Percentiles rank a stretch among this genome's conserved stretches.
phyloP scores from a whole-genome alignment of 306 rosid species.

The Medicago ruthenica region DNA sequence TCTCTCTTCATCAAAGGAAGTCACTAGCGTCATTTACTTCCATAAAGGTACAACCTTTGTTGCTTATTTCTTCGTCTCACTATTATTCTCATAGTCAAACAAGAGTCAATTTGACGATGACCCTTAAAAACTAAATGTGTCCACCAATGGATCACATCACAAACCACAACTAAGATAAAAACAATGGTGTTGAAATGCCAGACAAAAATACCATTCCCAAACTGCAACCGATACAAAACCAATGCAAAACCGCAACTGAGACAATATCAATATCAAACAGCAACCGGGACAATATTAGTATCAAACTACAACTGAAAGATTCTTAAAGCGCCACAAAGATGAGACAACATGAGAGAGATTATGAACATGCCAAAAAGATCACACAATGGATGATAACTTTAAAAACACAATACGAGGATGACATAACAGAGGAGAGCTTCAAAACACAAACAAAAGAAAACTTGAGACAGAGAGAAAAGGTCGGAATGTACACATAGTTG shows the following conservation, averaged over 20 bases:
- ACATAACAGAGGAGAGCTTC: neutral
- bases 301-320: neutral
- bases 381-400: neutral
- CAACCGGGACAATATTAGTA: neutral
- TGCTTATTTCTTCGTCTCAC: neutral
- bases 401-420: neutral
- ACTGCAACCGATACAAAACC: neutral
- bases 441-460: neutral
- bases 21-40: neutral
- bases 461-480: neutral
- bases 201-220: neutral
- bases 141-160: neutral
- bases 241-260: neutral
- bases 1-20: no score
- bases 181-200: neutral
- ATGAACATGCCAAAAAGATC: neutral
- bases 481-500: neutral
- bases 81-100: no score
- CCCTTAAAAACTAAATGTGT: neutral
- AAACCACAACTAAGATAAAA: neutral
- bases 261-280: neutral
- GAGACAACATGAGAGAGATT: neutral
- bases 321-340: neutral
- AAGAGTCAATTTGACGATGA: no score
- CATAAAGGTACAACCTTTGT: neutral